A percentile compares a stretch with the other conserved stretches of the same genome.
phyloP scores from a whole-genome alignment of 805 yeast genomes.

The Yarrowia bubula region DNA sequence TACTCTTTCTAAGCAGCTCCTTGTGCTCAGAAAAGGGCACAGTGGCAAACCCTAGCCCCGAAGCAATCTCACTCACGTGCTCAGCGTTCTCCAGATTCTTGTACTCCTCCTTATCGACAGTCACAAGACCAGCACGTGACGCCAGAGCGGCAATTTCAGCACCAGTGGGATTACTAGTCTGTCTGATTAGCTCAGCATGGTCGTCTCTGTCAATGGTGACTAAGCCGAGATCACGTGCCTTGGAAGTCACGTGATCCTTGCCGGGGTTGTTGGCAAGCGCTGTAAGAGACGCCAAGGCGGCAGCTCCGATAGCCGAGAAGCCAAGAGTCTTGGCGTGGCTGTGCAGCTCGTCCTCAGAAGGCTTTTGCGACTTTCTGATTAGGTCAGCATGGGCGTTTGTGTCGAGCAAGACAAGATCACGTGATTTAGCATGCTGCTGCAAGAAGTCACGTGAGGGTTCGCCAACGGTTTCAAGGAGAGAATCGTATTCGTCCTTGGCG shows the following conservation, averaged over 20 bases:
- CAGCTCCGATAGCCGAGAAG: neutral
- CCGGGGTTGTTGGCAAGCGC: conserved; percentile 19
- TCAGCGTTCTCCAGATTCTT: conserved; percentile 1
- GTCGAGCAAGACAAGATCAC: conserved; percentile 39
- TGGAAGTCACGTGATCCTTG: conserved; percentile 20
- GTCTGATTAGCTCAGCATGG: conserved; percentile 29
- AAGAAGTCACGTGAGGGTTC: conserved; percentile 36
- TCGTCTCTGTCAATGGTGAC: conserved; percentile 40
- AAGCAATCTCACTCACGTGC: conserved; percentile 31
- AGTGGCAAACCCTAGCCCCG: conserved; percentile 28
- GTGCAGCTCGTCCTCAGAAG: conserved; percentile 21
- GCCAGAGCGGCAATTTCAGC: conserved; percentile 27
- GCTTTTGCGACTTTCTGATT: neutral
- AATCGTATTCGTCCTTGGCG: conserved; percentile 21
- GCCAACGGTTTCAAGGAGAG: conserved; percentile 7
- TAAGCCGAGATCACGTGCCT: conserved; percentile 35
- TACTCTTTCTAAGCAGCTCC: conserved; percentile 34
- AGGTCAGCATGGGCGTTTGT: conserved; percentile 38
- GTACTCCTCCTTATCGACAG: neutral
- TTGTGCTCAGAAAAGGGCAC: conserved; percentile 28
- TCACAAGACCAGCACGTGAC: neutral
- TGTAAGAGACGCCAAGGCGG: conserved; percentile 13
- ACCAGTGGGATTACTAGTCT: conserved; percentile 28
- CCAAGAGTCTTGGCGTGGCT: conserved; percentile 20
- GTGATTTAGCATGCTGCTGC: conserved; percentile 37